These are phyloP conservation scores for Kwoniella sp. DNA, from an alignment of 768 basidiomycete genomes.

Conservation along the genomic window DNA sequence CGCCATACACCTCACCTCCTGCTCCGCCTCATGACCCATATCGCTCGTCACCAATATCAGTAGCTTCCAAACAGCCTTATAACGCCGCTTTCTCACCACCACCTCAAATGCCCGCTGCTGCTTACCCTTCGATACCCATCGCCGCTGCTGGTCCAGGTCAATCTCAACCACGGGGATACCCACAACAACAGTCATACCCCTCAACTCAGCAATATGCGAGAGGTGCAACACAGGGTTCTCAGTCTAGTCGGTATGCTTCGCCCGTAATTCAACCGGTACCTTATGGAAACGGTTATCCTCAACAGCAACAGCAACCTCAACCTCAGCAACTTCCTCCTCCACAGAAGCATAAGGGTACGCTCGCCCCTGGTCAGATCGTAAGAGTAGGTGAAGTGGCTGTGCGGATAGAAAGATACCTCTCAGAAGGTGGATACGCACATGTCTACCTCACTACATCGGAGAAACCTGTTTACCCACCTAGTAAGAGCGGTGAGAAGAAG, in stretches of 20 bases:
- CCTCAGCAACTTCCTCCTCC: slow-evolving; percentile 25
- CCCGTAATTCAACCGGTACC: slow-evolving; percentile 3
- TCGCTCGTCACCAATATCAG: slow-evolving; percentile 26
- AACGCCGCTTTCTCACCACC: slow-evolving; percentile 23
- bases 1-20: slow-evolving; percentile 18
- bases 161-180: slow-evolving; percentile 27
- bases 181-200: slow-evolving; percentile 19
- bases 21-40: slow-evolving; percentile 19
- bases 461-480: slow-evolving; percentile 64
- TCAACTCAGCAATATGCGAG: slow-evolving; percentile 17
- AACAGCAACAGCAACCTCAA: slow-evolving; percentile 10
- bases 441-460: slow-evolving; percentile 92
- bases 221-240: neutral
- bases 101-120: slow-evolving; percentile 16
- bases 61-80: slow-evolving; percentile 21
- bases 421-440: slow-evolving; percentile 98
- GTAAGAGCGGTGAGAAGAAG: slow-evolving; percentile 28
- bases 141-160: no score
- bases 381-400: slow-evolving; percentile 79
- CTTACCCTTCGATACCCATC: slow-evolving; percentile 11
- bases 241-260: slow-evolving; percentile 8
- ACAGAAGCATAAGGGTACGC: slow-evolving; percentile 55
- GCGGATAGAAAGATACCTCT: slow-evolving; percentile 89
- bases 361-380: slow-evolving; percentile 75
- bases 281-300: neutral